Conservation (phyloP, 2,329 filamentous ascomycete genomes). For the Fusarium sulawesiense region DNA sequence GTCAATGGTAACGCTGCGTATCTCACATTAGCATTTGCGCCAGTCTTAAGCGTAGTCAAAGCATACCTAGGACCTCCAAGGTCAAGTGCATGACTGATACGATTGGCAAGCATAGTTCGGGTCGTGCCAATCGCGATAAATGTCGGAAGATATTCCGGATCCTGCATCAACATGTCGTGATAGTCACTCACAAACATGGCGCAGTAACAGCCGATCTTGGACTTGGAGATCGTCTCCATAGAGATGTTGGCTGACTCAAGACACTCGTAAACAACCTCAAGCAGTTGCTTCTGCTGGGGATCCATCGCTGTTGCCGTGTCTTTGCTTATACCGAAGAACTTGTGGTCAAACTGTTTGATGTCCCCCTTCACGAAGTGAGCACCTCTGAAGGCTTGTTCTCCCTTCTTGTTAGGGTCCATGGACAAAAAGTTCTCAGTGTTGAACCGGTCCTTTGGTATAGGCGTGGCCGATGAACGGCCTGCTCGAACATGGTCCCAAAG, state of each 20-base stretch:
- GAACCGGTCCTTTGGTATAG: conserved; percentile 42
- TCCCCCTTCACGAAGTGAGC: conserved; percentile 42
- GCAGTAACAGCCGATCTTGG: conserved; percentile 44
- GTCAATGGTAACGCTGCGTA: conserved; percentile 56
- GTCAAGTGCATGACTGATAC: conserved; percentile 42
- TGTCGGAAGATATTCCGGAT: conserved; percentile 42
- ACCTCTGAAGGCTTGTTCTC: conserved; percentile 39
- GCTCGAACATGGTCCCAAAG: conserved; percentile 43
- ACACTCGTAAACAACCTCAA: conserved; percentile 43
- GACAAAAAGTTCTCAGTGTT: conserved; percentile 43
- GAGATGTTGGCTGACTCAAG: conserved; percentile 42
- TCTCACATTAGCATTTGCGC: conserved; percentile 11
- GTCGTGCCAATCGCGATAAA: conserved; percentile 45
- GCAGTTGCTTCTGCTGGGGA: conserved; percentile 41
- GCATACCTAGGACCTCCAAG: conserved; percentile 42
- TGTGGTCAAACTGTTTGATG: conserved; percentile 44
- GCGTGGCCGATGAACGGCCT: conserved; percentile 36
- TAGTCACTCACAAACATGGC: conserved; percentile 43
- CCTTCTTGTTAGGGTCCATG: conserved; percentile 42
- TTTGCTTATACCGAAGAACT: conserved; percentile 44
- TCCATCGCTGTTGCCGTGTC: conserved; percentile 44
- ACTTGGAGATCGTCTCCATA: conserved; percentile 38
- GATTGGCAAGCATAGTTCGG: conserved; percentile 43
- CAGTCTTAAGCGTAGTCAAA: background rate
- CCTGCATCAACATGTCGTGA: conserved; percentile 43